Conservation (phyloP, 495 filamentous ascomycete genomes). For the Chaetomium cochliodes region DNA sequence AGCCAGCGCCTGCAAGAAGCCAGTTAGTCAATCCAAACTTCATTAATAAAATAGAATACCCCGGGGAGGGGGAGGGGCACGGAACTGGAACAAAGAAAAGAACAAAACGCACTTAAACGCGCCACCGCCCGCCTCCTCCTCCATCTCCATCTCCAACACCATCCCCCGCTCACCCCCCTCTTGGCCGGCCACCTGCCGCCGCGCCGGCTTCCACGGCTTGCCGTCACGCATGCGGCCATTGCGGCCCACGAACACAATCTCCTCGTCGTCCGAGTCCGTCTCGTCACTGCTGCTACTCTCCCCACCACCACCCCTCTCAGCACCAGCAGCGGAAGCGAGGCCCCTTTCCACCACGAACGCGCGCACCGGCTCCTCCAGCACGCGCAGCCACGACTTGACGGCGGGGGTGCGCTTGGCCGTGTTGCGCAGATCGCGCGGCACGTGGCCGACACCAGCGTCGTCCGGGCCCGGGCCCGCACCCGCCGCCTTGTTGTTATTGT, state of each 20-base stretch:
- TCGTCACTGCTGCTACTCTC: constrained; percentile 52
- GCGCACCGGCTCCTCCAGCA: constrained; percentile 50
- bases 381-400: constrained; percentile 47
- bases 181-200: constrained; percentile 17
- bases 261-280: constrained; percentile 70
- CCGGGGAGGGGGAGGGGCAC: neutral
- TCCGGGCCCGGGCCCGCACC: constrained; percentile 22
- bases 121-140: constrained; percentile 65
- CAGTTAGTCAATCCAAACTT: neutral
- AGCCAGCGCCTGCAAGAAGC: constrained; percentile 70
- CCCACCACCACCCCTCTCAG: constrained; percentile 2
- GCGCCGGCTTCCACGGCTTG: constrained; percentile 39
- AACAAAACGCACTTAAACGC: constrained; percentile 69
- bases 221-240: constrained; percentile 72
- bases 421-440: constrained; percentile 59
- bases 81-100: constrained; percentile 13
- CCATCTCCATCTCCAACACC: constrained; percentile 75
- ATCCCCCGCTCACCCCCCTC: constrained; percentile 66
- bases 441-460: constrained; percentile 43
- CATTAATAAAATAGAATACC: neutral
- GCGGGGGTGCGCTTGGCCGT: constrained; percentile 51
- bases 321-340: constrained; percentile 21
- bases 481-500: constrained; percentile 27
- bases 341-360: constrained; percentile 44
- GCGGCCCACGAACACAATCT: constrained; percentile 88